Evolutionary conservation across 176 grass and related monocot genomes (phyloP), one percentile per base, ranked within the genome.

Genomic region (Zoysia japonica): DNA sequence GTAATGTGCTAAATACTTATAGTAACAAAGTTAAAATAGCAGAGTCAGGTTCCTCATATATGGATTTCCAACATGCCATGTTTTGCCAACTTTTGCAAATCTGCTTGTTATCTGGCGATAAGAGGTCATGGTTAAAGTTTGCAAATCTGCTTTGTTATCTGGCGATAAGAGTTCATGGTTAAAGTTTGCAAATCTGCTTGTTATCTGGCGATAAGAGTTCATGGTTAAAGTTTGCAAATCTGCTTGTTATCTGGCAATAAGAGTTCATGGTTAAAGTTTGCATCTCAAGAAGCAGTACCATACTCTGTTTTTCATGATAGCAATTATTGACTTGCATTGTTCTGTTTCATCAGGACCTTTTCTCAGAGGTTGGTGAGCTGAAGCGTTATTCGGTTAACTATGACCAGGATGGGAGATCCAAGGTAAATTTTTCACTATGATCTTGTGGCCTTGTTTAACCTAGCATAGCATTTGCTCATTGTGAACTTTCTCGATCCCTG

Each of bases 301-400:
- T 28, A 28, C 11, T 39, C 11, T 84, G 51, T 77, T 68, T 41
- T n/a, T 68, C n/a, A 15, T 72, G 63, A 63, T 88, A 9, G 48
- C 41, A 71, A 43, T 65, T 71, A 38, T 78, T 78, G 5, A 5
- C 44, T 47, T 81, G 56, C 78, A 37, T 42, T 59, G 9, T 82
- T 72, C 78, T 86, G 3, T 79, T 69, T 82, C 51, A 10, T 65
- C 82, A 97, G 94, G 94, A 97, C 64, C 94, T 97, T 37, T 97
- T 97, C 61, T 82, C 82, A 3, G 91, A 97, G 67, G 85, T 97
- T 72, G 94, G 94, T 50, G 89, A 91, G 62, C 87, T 97, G 78
- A 97, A 93, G 63, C 86, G 85, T 78, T 93, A 91, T 80, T 91
- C 94, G 3, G 87, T 97, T 35, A 91, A 97, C 78, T 97, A 97